phyloP scores from a whole-genome alignment of 257 asterid genomes.

The Solanum chaucha region DNA sequence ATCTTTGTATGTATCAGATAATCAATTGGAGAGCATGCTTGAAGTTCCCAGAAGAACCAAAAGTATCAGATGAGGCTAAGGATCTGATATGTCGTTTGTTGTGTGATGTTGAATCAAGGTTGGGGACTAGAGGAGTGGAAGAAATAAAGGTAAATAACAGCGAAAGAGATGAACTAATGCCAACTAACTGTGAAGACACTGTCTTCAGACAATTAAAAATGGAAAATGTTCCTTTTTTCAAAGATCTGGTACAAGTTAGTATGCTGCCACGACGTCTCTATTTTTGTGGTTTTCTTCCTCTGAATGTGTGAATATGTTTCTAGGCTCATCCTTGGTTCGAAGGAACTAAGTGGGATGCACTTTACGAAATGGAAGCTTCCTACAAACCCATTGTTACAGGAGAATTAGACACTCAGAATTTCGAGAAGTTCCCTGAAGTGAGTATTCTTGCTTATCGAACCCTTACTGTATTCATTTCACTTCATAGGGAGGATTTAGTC shows the following conservation, averaged over 20 bases:
- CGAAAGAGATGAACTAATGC: neutral
- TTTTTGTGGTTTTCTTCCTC: neutral
- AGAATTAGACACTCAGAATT: slow-evolving; percentile 91
- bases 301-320: slow-evolving; percentile 4
- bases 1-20: slow-evolving; percentile 32
- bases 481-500: neutral
- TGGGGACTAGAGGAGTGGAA: slow-evolving; percentile 89
- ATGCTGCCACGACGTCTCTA: neutral
- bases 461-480: neutral
- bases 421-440: slow-evolving; percentile 86
- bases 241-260: neutral
- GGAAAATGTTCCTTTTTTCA: neutral
- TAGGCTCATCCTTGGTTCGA: slow-evolving; percentile 93
- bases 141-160: slow-evolving; percentile 72
- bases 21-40: slow-evolving; percentile 86
- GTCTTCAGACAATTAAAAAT: neutral
- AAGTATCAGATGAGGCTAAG: slow-evolving; percentile 76
- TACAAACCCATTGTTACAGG: slow-evolving; percentile 80
- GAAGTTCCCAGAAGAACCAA: slow-evolving; percentile 91
- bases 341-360: slow-evolving; percentile 68
- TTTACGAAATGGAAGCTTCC: slow-evolving; percentile 95
- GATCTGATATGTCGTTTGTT: slow-evolving; percentile 77
- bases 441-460: slow-evolving; percentile 11
- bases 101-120: slow-evolving; percentile 85
- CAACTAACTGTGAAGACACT: neutral